phyloP scores from a whole-genome alignment of 2,329 filamentous ascomycete species.

The Waltergamsia citrina region DNA sequence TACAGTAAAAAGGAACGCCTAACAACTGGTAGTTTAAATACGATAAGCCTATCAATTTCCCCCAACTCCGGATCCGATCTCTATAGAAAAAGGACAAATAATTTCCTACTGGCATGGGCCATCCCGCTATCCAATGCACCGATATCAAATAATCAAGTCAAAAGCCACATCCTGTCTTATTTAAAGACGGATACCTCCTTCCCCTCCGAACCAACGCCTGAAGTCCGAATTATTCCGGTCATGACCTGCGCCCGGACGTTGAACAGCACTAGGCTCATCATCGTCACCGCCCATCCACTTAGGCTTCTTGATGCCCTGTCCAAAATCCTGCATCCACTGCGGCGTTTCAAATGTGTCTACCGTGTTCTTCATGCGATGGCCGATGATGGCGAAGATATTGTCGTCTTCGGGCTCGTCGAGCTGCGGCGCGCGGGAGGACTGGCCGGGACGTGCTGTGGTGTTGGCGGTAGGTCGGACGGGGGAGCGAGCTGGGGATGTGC shows the following conservation, averaged over 20 bases:
- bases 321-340: constrained; percentile 69
- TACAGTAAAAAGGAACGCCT: too few species aligned
- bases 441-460: constrained; percentile 14
- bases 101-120: background rate
- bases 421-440: constrained; percentile 13
- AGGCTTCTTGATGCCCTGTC: constrained; percentile 62
- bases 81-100: background rate
- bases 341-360: constrained; percentile 76
- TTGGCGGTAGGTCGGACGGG: constrained; percentile 24
- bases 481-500: constrained; percentile 25
- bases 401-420: constrained; percentile 56
- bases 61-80: constrained; percentile 2
- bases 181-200: constrained; percentile 22
- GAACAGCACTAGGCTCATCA: constrained; percentile 11
- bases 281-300: constrained; percentile 68
- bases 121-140: background rate
- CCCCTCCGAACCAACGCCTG: constrained; percentile 49
- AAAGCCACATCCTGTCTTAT: too few species aligned
- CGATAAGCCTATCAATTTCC: background rate
- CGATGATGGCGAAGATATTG: constrained; percentile 75
- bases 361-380: constrained; percentile 83
- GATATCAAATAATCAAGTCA: background rate
- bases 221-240: constrained; percentile 28
- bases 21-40: too few species aligned
- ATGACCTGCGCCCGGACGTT: background rate